Percentiles rank a stretch among this genome's conserved stretches.
These are phyloP conservation scores for Fusarium phyllophilum DNA, from an alignment of 2,329 filamentous ascomycete genomes.

Conservation along the genomic window DNA sequence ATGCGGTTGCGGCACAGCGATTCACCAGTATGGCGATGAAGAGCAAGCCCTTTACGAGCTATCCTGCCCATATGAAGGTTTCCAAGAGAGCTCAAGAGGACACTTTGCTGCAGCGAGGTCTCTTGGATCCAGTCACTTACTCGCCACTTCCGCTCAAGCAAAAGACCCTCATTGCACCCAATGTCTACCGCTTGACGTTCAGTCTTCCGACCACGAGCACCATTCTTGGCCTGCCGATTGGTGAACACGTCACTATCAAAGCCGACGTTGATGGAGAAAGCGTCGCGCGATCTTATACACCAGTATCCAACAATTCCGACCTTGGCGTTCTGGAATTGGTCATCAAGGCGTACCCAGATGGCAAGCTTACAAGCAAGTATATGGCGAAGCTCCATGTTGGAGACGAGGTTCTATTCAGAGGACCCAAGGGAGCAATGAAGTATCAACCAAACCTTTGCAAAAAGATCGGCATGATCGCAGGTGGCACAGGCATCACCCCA, in stretches of 20 bases:
- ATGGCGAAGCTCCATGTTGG: slow-evolving; percentile 58
- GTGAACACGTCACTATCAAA: slow-evolving; percentile 65
- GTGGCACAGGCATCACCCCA: slow-evolving; percentile 50
- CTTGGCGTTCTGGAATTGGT: slow-evolving; percentile 62
- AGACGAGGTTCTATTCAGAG: slow-evolving; percentile 62
- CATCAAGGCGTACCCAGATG: slow-evolving; percentile 61
- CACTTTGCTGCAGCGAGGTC: neutral
- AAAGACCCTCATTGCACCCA: slow-evolving; percentile 40
- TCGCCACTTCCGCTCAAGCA: neutral
- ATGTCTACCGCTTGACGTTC: slow-evolving; percentile 59
- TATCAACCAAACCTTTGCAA: slow-evolving; percentile 56
- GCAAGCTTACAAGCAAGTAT: slow-evolving; percentile 59
- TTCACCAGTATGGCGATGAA: slow-evolving; percentile 44
- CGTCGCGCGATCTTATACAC: slow-evolving; percentile 65
- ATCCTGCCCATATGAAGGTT: slow-evolving; percentile 49
- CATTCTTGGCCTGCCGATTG: slow-evolving; percentile 64
- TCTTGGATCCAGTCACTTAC: neutral
- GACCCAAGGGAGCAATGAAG: slow-evolving; percentile 66
- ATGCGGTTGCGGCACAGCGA: slow-evolving; percentile 43
- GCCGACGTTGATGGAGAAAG: slow-evolving; percentile 56
- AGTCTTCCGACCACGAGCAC: slow-evolving; percentile 55
- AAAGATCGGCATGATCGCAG: slow-evolving; percentile 66
- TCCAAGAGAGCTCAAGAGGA: slow-evolving; percentile 37
- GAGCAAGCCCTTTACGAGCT: slow-evolving; percentile 33
- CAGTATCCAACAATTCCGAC: slow-evolving; percentile 61